Evolutionary conservation across 2,329 filamentous ascomycete species (phyloP).

Genomic region (Leptographium wingfieldii): DNA sequence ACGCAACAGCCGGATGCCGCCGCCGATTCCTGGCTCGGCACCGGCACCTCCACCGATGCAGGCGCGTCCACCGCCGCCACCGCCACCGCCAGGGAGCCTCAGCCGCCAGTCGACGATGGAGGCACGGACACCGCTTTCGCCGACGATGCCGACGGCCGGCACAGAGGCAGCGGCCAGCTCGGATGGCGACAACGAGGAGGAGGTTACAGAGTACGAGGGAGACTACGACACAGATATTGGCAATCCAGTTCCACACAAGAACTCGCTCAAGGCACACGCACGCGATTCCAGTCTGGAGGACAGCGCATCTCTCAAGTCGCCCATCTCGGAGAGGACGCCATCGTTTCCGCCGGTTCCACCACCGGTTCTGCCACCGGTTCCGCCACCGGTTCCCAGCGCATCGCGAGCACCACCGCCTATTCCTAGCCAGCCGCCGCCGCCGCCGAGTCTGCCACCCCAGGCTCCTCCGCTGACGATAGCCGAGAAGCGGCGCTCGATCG

Average conservation of each 20-base stretch:
- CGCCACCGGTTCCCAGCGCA: slow-evolving; percentile 53
- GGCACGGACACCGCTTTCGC: slow-evolving; percentile 27
- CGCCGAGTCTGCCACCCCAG: slow-evolving; percentile 31
- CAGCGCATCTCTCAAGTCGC: slow-evolving; percentile 47
- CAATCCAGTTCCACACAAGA: slow-evolving; percentile 85
- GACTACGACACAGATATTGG: slow-evolving; percentile 98
- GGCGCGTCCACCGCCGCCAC: slow-evolving; percentile 53
- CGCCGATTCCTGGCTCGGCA: slow-evolving; percentile 46
- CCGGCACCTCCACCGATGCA: slow-evolving; percentile 37
- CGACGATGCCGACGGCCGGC: slow-evolving; percentile 18
- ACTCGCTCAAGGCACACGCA: slow-evolving; percentile 73
- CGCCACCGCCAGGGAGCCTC: slow-evolving; percentile 45
- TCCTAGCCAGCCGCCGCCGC: slow-evolving; percentile 5
- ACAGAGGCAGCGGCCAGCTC: background rate
- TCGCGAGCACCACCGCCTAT: slow-evolving; percentile 15
- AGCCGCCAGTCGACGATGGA: slow-evolving; percentile 50
- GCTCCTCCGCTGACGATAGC: slow-evolving; percentile 29
- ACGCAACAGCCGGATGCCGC: slow-evolving; percentile 44
- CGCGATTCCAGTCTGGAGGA: slow-evolving; percentile 68
- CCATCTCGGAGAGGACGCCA: slow-evolving; percentile 30
- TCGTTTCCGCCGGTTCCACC: slow-evolving; percentile 38
- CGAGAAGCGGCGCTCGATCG: slow-evolving; percentile 49
- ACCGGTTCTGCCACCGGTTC: slow-evolving; percentile 42
- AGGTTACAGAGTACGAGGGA: slow-evolving; percentile 88
- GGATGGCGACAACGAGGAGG: slow-evolving; percentile 61